phyloP scores from a whole-genome alignment of 495 filamentous ascomycete species.

The Geoglossum glabrum region DNA sequence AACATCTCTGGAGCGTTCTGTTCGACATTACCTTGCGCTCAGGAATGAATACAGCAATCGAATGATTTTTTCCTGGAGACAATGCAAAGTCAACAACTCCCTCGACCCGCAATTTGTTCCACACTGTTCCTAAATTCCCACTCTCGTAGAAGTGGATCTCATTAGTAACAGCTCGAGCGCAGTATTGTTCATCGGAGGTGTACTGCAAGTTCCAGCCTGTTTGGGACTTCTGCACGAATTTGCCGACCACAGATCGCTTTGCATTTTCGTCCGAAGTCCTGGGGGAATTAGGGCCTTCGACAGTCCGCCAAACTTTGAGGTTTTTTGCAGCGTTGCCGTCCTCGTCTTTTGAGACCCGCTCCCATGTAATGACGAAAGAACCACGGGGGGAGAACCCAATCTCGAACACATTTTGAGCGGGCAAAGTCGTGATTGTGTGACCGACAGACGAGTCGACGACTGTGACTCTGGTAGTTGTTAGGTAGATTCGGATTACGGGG shows the following conservation, averaged over 20 bases:
- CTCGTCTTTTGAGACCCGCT: slow-evolving; percentile 79
- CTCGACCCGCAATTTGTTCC: slow-evolving; percentile 87
- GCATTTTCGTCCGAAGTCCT: neutral
- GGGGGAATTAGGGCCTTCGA: neutral
- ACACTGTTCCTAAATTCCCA: slow-evolving; percentile 61
- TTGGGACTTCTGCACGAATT: slow-evolving; percentile 86
- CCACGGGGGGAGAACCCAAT: slow-evolving; percentile 84
- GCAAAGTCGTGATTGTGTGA: slow-evolving; percentile 51
- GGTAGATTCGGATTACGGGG: neutral
- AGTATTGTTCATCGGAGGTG: slow-evolving; percentile 75
- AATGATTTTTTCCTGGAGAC: slow-evolving; percentile 69
- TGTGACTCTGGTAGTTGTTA: slow-evolving; percentile 36
- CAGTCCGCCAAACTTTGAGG: slow-evolving; percentile 79
- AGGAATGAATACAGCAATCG: slow-evolving; percentile 80
- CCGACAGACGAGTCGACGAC: slow-evolving; percentile 69
- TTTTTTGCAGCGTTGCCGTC: slow-evolving; percentile 86
- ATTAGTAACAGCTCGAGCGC: slow-evolving; percentile 85
- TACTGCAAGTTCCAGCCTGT: slow-evolving; percentile 97
- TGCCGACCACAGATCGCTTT: slow-evolving; percentile 6
- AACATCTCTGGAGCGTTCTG: neutral
- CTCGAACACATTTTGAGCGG: slow-evolving; percentile 70
- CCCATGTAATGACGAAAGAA: slow-evolving; percentile 90
- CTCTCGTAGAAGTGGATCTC: slow-evolving; percentile 94
- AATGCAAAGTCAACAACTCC: slow-evolving; percentile 80
- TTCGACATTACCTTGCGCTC: slow-evolving; percentile 58